Conservation (phyloP, 768 basidiomycete species). For the Mycena galopus region DNA sequence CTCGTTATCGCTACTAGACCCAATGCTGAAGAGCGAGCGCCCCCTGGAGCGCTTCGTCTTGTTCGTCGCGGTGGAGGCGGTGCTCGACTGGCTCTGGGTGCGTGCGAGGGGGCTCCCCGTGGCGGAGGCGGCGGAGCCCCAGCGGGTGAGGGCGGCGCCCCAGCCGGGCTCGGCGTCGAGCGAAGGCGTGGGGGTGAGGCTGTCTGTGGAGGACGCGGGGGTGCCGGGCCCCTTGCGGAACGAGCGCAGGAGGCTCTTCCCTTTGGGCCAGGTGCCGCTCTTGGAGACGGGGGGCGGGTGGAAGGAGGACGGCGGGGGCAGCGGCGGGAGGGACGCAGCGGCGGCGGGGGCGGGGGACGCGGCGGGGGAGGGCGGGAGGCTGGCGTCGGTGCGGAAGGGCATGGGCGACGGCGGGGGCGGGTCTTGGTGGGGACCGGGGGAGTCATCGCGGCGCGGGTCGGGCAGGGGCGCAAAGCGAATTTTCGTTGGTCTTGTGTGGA, state of each 20-base stretch:
- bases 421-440: conserved; percentile 31
- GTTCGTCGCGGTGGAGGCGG: neutral
- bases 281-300: conserved; percentile 35
- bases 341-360: conserved; percentile 78
- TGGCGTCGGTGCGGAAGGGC: conserved; percentile 1
- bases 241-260: conserved; percentile 18
- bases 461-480: conserved; percentile 92
- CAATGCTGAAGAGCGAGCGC: conserved; percentile 17
- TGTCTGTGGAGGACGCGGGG: conserved; percentile 47
- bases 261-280: conserved; percentile 29
- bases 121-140: conserved; percentile 42
- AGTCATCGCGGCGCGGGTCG: conserved; percentile 71
- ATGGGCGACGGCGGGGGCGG: neutral
- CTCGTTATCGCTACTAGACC: neutral
- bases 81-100: conserved; percentile 19
- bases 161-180: conserved; percentile 43
- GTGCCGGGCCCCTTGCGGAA: conserved; percentile 35
- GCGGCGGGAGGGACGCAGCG: conserved; percentile 57
- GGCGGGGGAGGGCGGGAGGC: neutral
- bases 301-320: conserved; percentile 44
- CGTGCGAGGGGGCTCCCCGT: conserved; percentile 27
- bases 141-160: conserved; percentile 38
- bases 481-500: neutral
- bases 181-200: conserved; percentile 56
- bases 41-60: conserved; percentile 5